Percentiles rank a stretch among this genome's conserved stretches.
Conservation (phyloP, 2,329 filamentous ascomycete genomes). For the Alternaria viburni region DNA sequence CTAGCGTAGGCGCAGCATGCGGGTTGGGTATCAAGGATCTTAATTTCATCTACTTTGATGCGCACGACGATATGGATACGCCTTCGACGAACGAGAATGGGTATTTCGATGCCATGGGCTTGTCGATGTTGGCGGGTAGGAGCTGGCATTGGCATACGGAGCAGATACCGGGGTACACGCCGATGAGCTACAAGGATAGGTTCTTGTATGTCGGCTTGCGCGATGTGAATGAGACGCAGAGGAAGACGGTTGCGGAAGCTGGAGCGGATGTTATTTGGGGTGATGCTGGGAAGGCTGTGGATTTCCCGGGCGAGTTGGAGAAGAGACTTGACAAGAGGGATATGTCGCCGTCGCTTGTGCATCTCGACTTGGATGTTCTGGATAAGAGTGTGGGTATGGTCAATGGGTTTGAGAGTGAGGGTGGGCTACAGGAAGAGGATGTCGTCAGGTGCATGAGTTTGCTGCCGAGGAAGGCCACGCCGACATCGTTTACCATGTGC, state of each 20-base stretch:
- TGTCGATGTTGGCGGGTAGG: constrained; percentile 47
- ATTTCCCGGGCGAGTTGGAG: background rate
- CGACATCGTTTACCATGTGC: constrained; percentile 15
- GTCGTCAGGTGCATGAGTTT: constrained; percentile 14
- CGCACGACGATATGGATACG: constrained; percentile 52
- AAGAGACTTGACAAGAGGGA: background rate
- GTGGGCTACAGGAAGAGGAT: constrained; percentile 24
- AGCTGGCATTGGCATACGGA: constrained; percentile 41
- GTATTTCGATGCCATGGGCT: constrained; percentile 48
- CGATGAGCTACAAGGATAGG: constrained; percentile 14
- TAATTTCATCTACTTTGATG: constrained; percentile 52
- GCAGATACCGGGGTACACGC: constrained; percentile 39
- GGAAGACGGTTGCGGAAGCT: background rate
- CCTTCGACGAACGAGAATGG: constrained; percentile 46
- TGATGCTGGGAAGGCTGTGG: background rate
- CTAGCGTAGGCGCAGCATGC: constrained; percentile 46
- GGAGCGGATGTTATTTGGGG: background rate
- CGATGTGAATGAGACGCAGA: background rate
- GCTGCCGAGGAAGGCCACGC: constrained; percentile 13
- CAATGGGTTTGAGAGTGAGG: background rate
- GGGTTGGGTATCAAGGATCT: constrained; percentile 39
- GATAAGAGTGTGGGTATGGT: background rate
- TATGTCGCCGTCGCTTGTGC: background rate
- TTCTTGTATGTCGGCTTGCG: background rate
- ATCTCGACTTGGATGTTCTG: background rate